Percentiles rank a stretch among this genome's conserved stretches.
Conservation (phyloP, 2,329 filamentous ascomycete genomes). For the Cordyceps militaris region DNA sequence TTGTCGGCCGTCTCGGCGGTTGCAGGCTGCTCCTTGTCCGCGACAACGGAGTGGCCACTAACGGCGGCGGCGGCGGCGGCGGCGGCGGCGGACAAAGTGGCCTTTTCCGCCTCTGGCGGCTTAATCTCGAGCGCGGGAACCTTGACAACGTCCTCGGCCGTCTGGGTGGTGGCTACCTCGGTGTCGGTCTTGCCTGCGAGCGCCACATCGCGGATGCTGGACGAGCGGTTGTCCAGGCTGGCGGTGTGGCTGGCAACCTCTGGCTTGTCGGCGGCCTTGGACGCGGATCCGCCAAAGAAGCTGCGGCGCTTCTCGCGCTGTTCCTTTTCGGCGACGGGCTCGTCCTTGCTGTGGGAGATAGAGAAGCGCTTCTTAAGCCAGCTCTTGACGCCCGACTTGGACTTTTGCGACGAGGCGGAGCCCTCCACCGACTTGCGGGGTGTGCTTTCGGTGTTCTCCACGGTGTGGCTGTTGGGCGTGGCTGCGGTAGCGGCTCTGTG, state of each 20-base stretch:
- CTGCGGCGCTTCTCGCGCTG: conserved; percentile 26
- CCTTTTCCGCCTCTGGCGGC: conserved; percentile 18
- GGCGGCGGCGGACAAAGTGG: background rate
- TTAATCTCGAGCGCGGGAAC: conserved; percentile 21
- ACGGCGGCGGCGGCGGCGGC: background rate
- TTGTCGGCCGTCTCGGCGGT: background rate
- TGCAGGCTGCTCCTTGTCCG: background rate
- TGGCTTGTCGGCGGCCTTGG: conserved; percentile 27
- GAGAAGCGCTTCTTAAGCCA: conserved; percentile 51
- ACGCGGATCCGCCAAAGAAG: conserved; percentile 47
- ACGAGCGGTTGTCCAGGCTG: conserved; percentile 35
- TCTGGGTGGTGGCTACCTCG: conserved; percentile 17
- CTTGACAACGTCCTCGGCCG: background rate
- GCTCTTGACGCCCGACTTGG: conserved; percentile 39
- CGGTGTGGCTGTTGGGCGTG: background rate
- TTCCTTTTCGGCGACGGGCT: conserved; percentile 18
- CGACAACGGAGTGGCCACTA: background rate
- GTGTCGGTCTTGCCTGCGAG: conserved; percentile 32
- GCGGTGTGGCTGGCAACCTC: conserved; percentile 29
- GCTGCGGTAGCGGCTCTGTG: conserved; percentile 5
- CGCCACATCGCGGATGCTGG: conserved; percentile 41
- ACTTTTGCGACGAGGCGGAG: conserved; percentile 21
- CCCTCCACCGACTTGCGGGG: conserved; percentile 13
- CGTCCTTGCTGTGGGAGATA: conserved; percentile 31
- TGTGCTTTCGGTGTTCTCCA: conserved; percentile 5